Conservation (phyloP, 1,284 basidiomycete species). For the Malassezia caprae region DNA sequence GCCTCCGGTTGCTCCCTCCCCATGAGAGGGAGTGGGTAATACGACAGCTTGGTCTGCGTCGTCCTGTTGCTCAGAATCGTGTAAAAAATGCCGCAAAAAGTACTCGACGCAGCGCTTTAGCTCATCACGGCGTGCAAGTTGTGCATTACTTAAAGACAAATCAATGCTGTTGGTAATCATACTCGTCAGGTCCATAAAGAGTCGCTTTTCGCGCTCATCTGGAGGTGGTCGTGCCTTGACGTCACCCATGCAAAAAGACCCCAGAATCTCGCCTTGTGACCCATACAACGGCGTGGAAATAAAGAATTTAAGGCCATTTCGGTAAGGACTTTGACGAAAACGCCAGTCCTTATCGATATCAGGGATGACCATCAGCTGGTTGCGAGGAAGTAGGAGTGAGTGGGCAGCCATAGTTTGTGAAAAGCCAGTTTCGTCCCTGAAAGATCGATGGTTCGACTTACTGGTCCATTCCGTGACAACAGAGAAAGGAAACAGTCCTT, state of each 20-base stretch:
- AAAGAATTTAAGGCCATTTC: neutral
- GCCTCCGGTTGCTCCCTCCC: neutral
- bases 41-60: neutral
- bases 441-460: no score
- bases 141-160: neutral
- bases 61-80: neutral
- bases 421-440: neutral
- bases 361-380: neutral
- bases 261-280: neutral
- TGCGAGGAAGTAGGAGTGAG: neutral
- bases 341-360: constrained; percentile 2
- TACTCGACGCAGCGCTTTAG: neutral
- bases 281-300: neutral
- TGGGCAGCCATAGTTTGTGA: constrained; percentile 1
- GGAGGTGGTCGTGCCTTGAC: neutral
- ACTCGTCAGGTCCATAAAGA: neutral
- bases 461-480: neutral
- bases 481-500: neutral
- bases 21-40: neutral
- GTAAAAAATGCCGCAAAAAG: neutral
- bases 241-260: neutral
- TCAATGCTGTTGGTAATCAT: constrained; percentile 1
- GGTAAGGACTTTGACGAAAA: neutral
- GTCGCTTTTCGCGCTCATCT: neutral
- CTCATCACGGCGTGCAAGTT: neutral